phyloP scores from a whole-genome alignment of 192 early-diverging fungal genomes.

The Kappamyces sp. region DNA sequence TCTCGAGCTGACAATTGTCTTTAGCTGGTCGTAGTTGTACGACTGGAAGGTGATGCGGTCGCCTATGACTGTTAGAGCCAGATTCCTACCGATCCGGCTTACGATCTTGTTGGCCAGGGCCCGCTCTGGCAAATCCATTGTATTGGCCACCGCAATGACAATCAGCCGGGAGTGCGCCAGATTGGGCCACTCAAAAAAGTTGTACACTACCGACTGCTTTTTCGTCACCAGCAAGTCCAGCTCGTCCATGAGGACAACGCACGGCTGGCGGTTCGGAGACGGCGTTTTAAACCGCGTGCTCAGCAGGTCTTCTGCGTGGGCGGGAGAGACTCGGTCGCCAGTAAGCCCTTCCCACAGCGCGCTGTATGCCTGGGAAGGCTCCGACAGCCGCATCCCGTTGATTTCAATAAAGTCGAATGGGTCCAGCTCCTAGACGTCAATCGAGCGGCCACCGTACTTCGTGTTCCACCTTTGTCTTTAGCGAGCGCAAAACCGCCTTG shows the following conservation, averaged over 20 bases:
- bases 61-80: not conserved
- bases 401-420: slow-evolving; percentile 90
- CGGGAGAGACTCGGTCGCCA: slow-evolving; percentile 55
- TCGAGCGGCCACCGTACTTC: slow-evolving; percentile 36
- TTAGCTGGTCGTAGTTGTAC: slow-evolving; percentile 81
- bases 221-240: slow-evolving; percentile 89
- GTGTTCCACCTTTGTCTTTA: slow-evolving; percentile 53
- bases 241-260: slow-evolving; percentile 95
- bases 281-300: slow-evolving; percentile 63
- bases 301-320: slow-evolving; percentile 73
- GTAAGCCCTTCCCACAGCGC: slow-evolving; percentile 73
- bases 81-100: slow-evolving; percentile 69
- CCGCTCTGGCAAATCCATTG: slow-evolving; percentile 95
- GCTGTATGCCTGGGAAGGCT: slow-evolving; percentile 82
- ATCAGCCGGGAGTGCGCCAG: slow-evolving; percentile 75
- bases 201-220: slow-evolving; percentile 92
- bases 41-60: slow-evolving; percentile 89
- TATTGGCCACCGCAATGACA: slow-evolving; percentile 95
- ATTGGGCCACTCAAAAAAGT: slow-evolving; percentile 97
- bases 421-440: not conserved
- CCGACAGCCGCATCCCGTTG: slow-evolving; percentile 95
- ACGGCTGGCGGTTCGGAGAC: slow-evolving; percentile 36
- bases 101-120: slow-evolving; percentile 84
- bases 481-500: slow-evolving; percentile 67
- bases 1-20: slow-evolving; percentile 77